Evolutionary conservation across 148 eudicot species (phyloP), one percentile per base, ranked within the genome.

Genomic region (Dianthus caryophyllus): DNA sequence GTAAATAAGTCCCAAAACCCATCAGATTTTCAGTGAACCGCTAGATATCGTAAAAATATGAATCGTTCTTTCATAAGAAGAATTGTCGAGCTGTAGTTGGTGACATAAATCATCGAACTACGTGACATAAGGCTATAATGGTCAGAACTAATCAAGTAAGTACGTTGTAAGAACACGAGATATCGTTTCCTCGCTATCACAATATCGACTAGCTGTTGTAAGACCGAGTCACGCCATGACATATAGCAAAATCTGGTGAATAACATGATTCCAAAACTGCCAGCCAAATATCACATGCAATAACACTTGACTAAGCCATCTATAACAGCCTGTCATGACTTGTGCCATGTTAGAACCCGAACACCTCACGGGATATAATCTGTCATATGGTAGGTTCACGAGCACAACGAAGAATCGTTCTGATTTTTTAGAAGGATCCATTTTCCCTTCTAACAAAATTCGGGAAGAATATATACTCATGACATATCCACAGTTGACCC

Each of bases 291-390:
- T 63, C 68, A 71, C 75, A 65, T 65, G 69, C 48, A 55, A 26
- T 44, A 65, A 29, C 64, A 46, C 36, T 66, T 55, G 50, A 47
- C 27, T 41, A 41, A 30, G 48, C 22, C 58, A 21, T n/a, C 25
- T 25, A 60, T 18, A n/a, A 59, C 71, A 73, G 53, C 61, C 66
- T 66, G 67, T 67, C 66, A 67, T 48, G 71, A 49, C 60, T 57
- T 18, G 25, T 58, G 50, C 39, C 66, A 26, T 70, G 24, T 60
- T 61, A 33, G 36, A 24, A 60, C 24, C 21, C 16, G 2, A 61
- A 38, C 56, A 21, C 66, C 15, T 24, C 41, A 21, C 17, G 50
- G 39, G 25, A 20, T 24, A 62, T 43, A 71, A 63, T 24, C 65
- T 48, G 59, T 54, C 20, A 31, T 6, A 62, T 43, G 38, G 36